Evolutionary conservation across 352 stramenopile genomes (phyloP), one percentile per base, ranked within the genome.

Genomic region (Globisporangium paroecandrum): DNA sequence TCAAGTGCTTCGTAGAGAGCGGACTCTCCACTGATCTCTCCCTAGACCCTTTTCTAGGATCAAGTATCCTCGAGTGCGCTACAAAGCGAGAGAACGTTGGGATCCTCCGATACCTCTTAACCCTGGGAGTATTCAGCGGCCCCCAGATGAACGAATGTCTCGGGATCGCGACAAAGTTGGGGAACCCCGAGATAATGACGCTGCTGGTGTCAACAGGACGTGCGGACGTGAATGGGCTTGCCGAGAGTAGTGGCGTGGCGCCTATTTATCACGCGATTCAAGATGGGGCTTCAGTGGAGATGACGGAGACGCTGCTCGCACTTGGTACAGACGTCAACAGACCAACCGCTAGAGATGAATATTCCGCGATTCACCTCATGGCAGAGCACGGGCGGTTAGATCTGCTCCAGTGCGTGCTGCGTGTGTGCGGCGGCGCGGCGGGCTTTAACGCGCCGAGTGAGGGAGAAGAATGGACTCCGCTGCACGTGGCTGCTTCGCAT

Each of bases 321-420:
- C 34, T 62, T 6, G 57, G 57, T 34, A 36, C 57, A 3, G 57
- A 62, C 20, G 36, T 34, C 8, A 53, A 32, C 7, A 27, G 51
- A 46, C 36, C 57, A 29, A 22, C 57, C 13, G 49, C 7, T 38
- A 36, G 38, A 25, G 8, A 4, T 22, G 22, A 29, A 7, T 34
- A 41, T 25, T 41, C 58, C 22, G 36, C 58, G 13, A 38, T 64
- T n/a, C 38, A 64, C 38, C 8, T 15, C 5, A 64, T 64, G 58
- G 58, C 24, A 9, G 1, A 2, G 10, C 22, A 22, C 2, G 38
- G 24, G 10, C 41, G 38, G 3, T 8, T 53, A 4, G 58, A 64
- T 7, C 8, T 55, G 38, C 38, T 64, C 22, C 1, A 38, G 38
- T 1, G n/a, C 9, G 38, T 64, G 38, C 38, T 36, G 1, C 41